phyloP scores from a whole-genome alignment of 306 rosid species.

The Fragaria iinumae region DNA sequence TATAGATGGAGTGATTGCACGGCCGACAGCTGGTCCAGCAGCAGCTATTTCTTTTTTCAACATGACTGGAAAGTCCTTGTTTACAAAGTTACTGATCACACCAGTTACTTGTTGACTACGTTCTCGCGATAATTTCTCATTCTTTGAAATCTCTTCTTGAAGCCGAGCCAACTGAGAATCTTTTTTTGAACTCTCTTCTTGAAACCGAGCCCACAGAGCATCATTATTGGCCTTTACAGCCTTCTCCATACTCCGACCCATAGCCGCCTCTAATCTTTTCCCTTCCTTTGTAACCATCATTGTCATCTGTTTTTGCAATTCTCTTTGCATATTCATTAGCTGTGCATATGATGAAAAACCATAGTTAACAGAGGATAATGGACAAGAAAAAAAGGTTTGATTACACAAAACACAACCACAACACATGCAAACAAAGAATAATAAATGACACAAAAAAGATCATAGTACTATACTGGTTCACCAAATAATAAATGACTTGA shows the following conservation, averaged over 20 bases:
- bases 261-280: constrained; percentile 73
- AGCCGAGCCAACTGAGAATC: constrained; percentile 90
- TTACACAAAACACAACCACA: background rate
- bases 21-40: constrained; percentile 72
- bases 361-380: constrained; percentile 1
- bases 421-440: background rate
- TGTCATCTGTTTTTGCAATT: constrained; percentile 86
- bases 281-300: constrained; percentile 83
- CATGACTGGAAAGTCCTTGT: constrained; percentile 72
- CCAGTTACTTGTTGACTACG: constrained; percentile 60
- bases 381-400: background rate
- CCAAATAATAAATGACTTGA: background rate
- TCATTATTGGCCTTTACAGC: constrained; percentile 69
- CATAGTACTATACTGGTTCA: background rate
- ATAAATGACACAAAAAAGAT: no score
- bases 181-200: constrained; percentile 77
- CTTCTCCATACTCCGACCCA: constrained; percentile 81
- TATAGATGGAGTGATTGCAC: constrained; percentile 68
- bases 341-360: constrained; percentile 33
- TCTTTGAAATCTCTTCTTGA: constrained; percentile 86
- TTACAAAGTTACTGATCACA: constrained; percentile 55
- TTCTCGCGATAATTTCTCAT: constrained; percentile 70
- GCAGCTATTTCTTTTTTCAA: constrained; percentile 87
- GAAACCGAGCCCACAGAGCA: constrained; percentile 87
- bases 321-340: constrained; percentile 77